Evolutionary conservation across 176 grass and related monocot species (phyloP).

Genomic region (Zea luxurians): DNA sequence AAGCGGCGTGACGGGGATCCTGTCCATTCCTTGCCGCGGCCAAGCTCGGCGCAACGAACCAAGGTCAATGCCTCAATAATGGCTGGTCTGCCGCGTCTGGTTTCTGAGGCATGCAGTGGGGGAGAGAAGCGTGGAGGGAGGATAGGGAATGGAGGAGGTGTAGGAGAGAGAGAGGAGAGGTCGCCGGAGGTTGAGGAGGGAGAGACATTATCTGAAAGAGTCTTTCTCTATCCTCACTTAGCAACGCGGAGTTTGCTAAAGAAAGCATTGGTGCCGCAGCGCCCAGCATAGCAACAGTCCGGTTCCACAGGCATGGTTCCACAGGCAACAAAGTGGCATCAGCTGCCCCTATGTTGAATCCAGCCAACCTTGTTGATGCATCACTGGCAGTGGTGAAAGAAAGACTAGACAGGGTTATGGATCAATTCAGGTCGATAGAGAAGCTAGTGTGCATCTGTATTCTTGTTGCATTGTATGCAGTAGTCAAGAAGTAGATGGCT

Average conservation of each 20-base stretch:
- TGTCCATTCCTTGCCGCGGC: constrained; percentile 54
- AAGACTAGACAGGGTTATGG: too few relatives aligned
- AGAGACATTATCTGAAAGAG: constrained; percentile 47
- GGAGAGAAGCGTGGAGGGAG: not conserved
- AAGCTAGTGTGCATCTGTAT: too few relatives aligned
- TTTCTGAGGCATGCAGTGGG: constrained; percentile 18
- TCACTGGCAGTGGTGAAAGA: too few relatives aligned
- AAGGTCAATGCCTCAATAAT: constrained; percentile 39
- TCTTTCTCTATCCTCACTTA: constrained; percentile 21
- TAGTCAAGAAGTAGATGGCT: too few relatives aligned
- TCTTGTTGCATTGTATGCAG: too few relatives aligned
- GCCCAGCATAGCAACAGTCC: too few relatives aligned
- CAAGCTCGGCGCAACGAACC: constrained; percentile 23
- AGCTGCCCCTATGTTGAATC: too few relatives aligned
- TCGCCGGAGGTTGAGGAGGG: constrained; percentile 46
- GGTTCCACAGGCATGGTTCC: too few relatives aligned
- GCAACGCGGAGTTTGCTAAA: constrained; percentile 44
- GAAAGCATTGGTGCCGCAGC: constrained; percentile 38
- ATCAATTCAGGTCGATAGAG: too few relatives aligned
- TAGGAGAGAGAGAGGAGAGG: not conserved
- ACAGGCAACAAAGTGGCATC: too few relatives aligned
- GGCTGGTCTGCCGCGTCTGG: not conserved
- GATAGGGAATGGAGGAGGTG: constrained; percentile 7
- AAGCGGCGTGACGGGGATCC: constrained; percentile 49
- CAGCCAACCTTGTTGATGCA: too few relatives aligned